Evolutionary conservation across 805 yeast genomes (phyloP).

Genomic region (Saturnispora silvae): DNA sequence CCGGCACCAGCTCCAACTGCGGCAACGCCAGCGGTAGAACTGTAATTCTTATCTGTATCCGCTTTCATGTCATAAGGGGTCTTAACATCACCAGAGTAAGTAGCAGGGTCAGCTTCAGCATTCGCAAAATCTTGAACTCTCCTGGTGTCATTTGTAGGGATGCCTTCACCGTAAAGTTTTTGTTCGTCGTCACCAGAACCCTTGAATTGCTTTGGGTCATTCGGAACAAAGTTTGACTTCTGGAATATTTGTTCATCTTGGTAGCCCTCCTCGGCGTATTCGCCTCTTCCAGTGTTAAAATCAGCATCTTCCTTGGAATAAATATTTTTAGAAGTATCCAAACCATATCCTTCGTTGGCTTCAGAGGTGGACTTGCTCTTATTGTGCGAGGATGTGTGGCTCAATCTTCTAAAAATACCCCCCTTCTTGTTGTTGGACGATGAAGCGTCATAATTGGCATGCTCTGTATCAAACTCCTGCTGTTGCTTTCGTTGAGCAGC

Average conservation of each 20-base stretch:
- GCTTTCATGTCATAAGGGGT: neutral
- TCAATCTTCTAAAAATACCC: conserved; percentile 6
- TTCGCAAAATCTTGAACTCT: conserved; percentile 1
- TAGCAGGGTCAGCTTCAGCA: neutral
- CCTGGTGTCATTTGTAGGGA: neutral
- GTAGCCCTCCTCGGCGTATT: neutral
- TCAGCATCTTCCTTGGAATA: neutral
- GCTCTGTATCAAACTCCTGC: neutral
- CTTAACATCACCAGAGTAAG: neutral
- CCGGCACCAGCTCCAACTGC: neutral
- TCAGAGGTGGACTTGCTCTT: no score
- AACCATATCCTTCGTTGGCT: no score
- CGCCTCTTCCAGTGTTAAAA: neutral
- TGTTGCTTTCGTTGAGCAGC: neutral
- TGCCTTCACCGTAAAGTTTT: neutral
- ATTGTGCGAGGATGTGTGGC: no score
- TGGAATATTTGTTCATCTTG: neutral
- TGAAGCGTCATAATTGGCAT: neutral
- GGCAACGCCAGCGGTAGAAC: neutral
- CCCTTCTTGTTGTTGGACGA: neutral
- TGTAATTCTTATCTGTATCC: neutral
- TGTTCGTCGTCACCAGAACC: conserved; percentile 1
- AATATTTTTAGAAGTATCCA: no score
- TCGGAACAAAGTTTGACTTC: neutral
- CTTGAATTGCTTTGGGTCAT: no score